Evolutionary conservation across 345 rosid species (phyloP).

Genomic region (Anacardium occidentale): DNA sequence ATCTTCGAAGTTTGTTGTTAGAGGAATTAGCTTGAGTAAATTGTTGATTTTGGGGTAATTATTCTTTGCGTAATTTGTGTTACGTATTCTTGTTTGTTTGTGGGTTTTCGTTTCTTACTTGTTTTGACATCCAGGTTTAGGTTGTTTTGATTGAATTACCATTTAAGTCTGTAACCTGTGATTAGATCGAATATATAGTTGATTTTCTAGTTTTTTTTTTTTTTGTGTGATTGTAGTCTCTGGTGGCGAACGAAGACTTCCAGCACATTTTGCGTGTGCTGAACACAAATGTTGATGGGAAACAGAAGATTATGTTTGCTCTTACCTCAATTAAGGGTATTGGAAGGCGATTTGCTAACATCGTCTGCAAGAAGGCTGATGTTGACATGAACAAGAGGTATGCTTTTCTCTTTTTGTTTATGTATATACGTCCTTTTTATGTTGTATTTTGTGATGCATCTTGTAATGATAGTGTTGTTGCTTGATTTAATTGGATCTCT

Average conservation of each 20-base stretch:
- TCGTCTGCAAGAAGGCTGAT: constrained; percentile 95
- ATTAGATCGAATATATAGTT: neutral
- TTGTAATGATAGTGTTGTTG: neutral
- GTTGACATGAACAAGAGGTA: constrained; percentile 96
- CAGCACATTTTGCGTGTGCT: constrained; percentile 93
- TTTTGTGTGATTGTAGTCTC: constrained; percentile 44
- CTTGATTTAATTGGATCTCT: neutral
- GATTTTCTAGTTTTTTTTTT: neutral
- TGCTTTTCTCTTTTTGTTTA: neutral
- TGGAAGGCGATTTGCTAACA: constrained; percentile 81
- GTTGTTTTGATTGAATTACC: too few species aligned
- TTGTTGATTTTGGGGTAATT: neutral
- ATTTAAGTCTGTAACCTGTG: too few species aligned
- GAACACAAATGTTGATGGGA: constrained; percentile 89
- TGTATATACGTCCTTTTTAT: neutral
- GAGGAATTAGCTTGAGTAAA: neutral
- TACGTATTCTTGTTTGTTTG: neutral
- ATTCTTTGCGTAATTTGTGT: neutral
- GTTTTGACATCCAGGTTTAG: too few species aligned
- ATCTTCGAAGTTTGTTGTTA: too few species aligned
- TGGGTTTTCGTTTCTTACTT: neutral
- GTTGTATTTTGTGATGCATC: neutral
- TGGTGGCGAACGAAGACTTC: constrained; percentile 82
- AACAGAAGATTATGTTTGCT: constrained; percentile 90
- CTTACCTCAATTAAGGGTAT: constrained; percentile 92